Evolutionary conservation across 345 rosid species (phyloP), one percentile per base, ranked within the genome.

Genomic region (Hypericum androsaemum): DNA sequence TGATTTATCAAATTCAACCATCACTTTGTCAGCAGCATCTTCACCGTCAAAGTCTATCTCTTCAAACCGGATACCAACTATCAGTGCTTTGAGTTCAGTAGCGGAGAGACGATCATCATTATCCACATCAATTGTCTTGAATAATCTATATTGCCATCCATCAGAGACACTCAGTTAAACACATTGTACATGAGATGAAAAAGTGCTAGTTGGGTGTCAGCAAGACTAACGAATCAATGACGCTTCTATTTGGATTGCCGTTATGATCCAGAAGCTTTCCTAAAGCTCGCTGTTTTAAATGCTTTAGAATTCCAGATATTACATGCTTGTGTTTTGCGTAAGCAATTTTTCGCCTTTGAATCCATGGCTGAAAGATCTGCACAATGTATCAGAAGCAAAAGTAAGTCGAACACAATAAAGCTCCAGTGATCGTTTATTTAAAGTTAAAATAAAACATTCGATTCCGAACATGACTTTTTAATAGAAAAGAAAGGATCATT

Each of bases 311-410:
- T 72, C 80, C 82, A 47, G 96, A 80, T 10, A 92, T 71, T 38
- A 81, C 80, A 58, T 65, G 88, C 76, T 79, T 85, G 68, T 77
- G 90, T 78, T 77, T 80, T 11, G 69, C 83, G 47, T 68, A 92
- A 68, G 84, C 89, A 57, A 92, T 62, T 47, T 83, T 74, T 44
- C 95, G 79, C 65, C 69, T 71, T 67, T 85, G 98, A 47, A 92
- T 78, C 95, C 85, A 80, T 8, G 98, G 98, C 73, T 92, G 98
- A 64, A 76, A 74, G 46, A 74, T 42, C 72, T 74, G 69, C 58
- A 39, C 5, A 54, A 41, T 8, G 47, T 39, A 2, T 7, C 17
- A 37, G 55, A 22, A 47, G 5, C 11, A 53, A 16, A 12, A 48
- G 6, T 16, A 57, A 13, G 47, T 40, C 0, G 10, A 2, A 35